A percentile compares a stretch with the other conserved stretches of the same genome.
Conservation (phyloP, 2,329 filamentous ascomycete genomes). For the Diaporthe caulivora region DNA sequence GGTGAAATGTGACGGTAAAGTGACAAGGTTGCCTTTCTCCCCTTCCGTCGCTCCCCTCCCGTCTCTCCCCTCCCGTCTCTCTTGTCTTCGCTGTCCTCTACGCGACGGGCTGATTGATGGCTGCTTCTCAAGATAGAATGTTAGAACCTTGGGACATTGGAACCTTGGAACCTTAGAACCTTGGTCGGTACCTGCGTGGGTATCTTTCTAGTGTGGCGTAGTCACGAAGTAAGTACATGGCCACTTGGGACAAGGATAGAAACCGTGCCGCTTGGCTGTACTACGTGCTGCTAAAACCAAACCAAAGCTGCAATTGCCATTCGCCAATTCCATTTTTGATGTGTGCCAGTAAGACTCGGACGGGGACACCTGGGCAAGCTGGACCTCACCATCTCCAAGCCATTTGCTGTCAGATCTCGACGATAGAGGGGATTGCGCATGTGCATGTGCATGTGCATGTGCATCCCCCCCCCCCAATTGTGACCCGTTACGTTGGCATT, state of each 20-base stretch:
- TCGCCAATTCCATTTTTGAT: constrained; percentile 28
- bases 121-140: not conserved
- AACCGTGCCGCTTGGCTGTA: not conserved
- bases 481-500: constrained; percentile 17
- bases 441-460: constrained; percentile 7
- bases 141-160: not conserved
- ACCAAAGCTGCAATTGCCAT: constrained; percentile 16
- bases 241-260: not conserved
- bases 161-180: too few species aligned
- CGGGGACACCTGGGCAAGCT: not conserved
- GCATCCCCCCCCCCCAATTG: not conserved
- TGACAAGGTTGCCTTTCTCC: not conserved
- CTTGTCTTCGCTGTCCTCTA: not conserved
- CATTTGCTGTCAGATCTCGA: not conserved
- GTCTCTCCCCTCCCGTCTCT: not conserved
- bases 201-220: too few species aligned
- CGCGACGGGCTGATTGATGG: not conserved
- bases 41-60: not conserved
- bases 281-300: constrained; percentile 17
- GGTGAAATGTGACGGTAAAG: constrained; percentile 22
- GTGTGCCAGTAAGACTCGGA: constrained; percentile 21
- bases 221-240: too few species aligned
- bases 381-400: not conserved
- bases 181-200: too few species aligned
- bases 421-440: not conserved